Base-by-base conservation (phyloP, 2,329 filamentous ascomycete genomes). In the Dothistroma septosporum region DNA sequence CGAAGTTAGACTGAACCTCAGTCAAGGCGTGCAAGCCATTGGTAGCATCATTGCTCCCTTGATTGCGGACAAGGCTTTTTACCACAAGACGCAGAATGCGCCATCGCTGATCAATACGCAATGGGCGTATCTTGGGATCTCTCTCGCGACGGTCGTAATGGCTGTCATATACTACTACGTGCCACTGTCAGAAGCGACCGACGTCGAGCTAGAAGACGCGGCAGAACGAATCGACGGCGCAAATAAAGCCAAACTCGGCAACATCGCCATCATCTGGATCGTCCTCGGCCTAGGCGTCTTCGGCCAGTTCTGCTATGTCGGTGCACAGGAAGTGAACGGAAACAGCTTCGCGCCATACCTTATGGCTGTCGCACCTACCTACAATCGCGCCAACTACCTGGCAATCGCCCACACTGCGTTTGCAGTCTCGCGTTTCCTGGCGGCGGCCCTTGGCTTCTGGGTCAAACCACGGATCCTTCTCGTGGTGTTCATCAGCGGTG, bases 101-200 rank as follows among this genome's bases (percentile, higher is more conserved):
- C 76, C 79, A 0, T 81, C 78, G 10, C 70, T 87, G 28, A 81
- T 87, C 59, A 79, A 85, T 58, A 83, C 86, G 0, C 85, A 87
- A 69, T 87, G 85, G 84, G 81, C 84, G 0, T 87, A 87, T 62
- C 79, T 87, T 2, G 85, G 83, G 8, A 86, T 87, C 59, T 79
- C 83, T 0, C 77, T 87, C 12, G 85, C 86, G 66, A 85, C 82
- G 31, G 77, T 86, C 52, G 72, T 81, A 3, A 76, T 87, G 12
- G 85, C 85, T 1, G 76, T 86, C 10, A 77, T 78, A 2, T 87
- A 85, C 70, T 85, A 83, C 69, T 87, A 87, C 65, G 74, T 86
- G 1, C 84, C 84, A 1, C 76, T 87, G 1, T 85, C 85, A 0
- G 85, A 87, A 73, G 85, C 84, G 2, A 83, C 83, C 1, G 84